Base-by-base conservation (phyloP, 345 rosid genomes). In the Diplotaxis tenuifolia region DNA sequence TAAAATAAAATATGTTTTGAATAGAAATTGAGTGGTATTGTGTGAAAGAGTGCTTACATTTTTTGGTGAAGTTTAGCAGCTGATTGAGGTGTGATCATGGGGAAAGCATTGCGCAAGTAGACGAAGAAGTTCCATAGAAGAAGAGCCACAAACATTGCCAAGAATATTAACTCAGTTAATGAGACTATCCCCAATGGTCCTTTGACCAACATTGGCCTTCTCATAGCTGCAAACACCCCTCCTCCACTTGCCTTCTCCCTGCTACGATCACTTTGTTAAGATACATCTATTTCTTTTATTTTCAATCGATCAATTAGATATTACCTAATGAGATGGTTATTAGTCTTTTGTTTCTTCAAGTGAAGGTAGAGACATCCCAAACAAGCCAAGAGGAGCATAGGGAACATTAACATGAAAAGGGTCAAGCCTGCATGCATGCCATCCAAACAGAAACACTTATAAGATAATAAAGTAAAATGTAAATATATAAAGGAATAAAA, bases 141-240 rank as follows among this genome's bases (percentile, higher is more conserved):
- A 16, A 93, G 83, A 31, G 86, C 87, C 1, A 86, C 25, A 73
- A 93, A 85, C 97, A 89, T 89, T 42, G 72, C n/a, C 34, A 89
- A 79, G 79, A 93, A 84, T 5, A 78, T 62, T 1, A 89, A 15
- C 69, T 91, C 97, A 7, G 68, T 73, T 10, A 76, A 72, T 1
- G 96, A 82, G 47, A 90, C 94, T 55, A 93, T 87, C 71, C 98
- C 97, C 0, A 89, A 61, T 6, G 98, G 97, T 4, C 94, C 96
- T 47, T 81, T 93, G 63, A 85, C 88, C 4, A 91, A 40, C 85
- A 85, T 78, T 10, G 93, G 89, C 64, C 59, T 82, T 80, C 45
- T 87, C 86, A 76, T 22, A 12, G 65, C 70, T 45, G 65, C 40
- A 0, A 74, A 31, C 40, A 62, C 12, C 7, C 70, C 66, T 29